A percentile compares a stretch with the other conserved stretches of the same genome.
These are phyloP conservation scores for Antrodiella citrinella DNA, from an alignment of 768 basidiomycete species.

Conservation along the genomic window DNA sequence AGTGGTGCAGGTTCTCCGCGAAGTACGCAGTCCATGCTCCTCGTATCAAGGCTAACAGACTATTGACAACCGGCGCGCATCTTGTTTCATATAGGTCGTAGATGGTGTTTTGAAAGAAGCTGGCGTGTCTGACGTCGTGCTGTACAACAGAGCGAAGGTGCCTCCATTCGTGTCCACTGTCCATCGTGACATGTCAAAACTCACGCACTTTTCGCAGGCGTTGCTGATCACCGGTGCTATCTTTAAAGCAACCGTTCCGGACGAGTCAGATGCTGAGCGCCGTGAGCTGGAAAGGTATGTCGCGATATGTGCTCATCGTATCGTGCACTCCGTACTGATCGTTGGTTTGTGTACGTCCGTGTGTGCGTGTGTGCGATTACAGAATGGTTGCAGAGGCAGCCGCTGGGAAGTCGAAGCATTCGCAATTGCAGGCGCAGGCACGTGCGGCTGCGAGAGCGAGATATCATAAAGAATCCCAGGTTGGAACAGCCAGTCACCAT, in stretches of 20 bases:
- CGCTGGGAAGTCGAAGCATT: conserved; percentile 57
- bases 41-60: conserved; percentile 2
- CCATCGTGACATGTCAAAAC: neutral
- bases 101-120: conserved; percentile 83
- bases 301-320: neutral
- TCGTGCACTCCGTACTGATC: neutral
- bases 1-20: conserved; percentile 82
- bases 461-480: neutral
- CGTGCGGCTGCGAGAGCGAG: conserved; percentile 1
- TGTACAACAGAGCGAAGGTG: conserved; percentile 83
- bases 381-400: conserved; percentile 89
- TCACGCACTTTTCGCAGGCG: conserved; percentile 37
- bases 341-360: neutral
- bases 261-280: conserved; percentile 89
- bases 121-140: conserved; percentile 57
- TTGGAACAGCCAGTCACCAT: too few relatives aligned
- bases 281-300: conserved; percentile 86
- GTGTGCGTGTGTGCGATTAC: too few relatives aligned
- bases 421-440: conserved; percentile 22
- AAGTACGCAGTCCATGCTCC: conserved; percentile 29
- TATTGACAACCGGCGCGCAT: conserved; percentile 5
- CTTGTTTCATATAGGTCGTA: conserved; percentile 41
- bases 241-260: conserved; percentile 78
- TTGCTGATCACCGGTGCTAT: conserved; percentile 84
- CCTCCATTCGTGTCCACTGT: conserved; percentile 5